phyloP scores from a whole-genome alignment of 495 filamentous ascomycete genomes.

The Xylaria acuta region DNA sequence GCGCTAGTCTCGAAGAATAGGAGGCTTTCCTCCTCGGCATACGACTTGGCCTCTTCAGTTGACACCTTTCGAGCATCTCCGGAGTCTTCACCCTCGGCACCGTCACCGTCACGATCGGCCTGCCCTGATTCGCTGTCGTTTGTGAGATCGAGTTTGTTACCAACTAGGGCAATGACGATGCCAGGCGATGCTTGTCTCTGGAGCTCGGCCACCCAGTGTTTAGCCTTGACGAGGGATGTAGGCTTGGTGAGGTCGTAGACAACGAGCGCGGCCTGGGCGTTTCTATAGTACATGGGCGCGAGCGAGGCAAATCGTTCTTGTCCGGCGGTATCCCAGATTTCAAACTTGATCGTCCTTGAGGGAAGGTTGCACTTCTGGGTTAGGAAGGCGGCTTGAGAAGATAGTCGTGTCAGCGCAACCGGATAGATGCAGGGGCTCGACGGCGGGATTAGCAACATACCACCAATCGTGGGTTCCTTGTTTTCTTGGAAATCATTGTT shows the following conservation, averaged over 20 bases:
- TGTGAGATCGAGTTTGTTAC: conserved; percentile 93
- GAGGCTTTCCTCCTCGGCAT: conserved; percentile 92
- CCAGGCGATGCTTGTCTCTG: conserved; percentile 97
- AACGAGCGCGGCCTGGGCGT: conserved; percentile 96
- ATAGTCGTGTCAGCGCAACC: conserved; percentile 20
- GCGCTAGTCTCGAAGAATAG: conserved; percentile 98
- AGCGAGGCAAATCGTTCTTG: conserved; percentile 97
- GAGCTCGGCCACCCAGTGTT: conserved; percentile 98
- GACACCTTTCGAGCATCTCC: conserved; percentile 85
- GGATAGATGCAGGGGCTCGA: conserved; percentile 9
- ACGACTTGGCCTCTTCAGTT: conserved; percentile 85
- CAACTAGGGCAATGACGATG: conserved; percentile 96
- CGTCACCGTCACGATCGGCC: conserved; percentile 44
- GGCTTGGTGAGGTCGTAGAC: conserved; percentile 99
- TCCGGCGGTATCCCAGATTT: conserved; percentile 99
- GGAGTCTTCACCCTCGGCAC: conserved; percentile 63
- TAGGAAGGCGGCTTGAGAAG: conserved; percentile 82
- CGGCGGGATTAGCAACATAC: conserved; percentile 57
- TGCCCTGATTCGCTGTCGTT: conserved; percentile 59
- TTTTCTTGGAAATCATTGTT: conserved; percentile 99
- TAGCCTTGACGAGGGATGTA: conserved; percentile 92
- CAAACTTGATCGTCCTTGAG: conserved; percentile 96
- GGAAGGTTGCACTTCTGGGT: conserved; percentile 98
- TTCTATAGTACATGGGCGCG: conserved; percentile 99
- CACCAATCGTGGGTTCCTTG: conserved; percentile 99